Base-by-base conservation (phyloP, 768 basidiomycete genomes). In the Kwoniella sp. region DNA sequence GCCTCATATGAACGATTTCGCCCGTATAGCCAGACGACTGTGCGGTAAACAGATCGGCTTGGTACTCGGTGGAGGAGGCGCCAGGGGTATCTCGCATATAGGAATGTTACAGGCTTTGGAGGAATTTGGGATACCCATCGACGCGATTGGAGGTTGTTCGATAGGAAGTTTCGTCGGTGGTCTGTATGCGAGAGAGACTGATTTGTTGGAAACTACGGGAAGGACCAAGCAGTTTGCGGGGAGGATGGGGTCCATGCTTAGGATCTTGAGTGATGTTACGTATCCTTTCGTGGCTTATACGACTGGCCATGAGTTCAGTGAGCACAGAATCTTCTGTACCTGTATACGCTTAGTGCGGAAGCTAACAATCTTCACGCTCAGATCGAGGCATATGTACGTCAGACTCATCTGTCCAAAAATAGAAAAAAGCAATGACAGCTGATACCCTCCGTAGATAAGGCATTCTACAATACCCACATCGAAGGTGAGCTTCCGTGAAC, bases 61-160 rank as follows among this genome's bases (percentile, higher is more conserved):
- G 48, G 93, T 98, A 7, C 85, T 99, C 1, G 96, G 96, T 21
- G 96, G 96, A 6, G 96, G 96, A n/a, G 96, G 96, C 19, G 96
- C 94, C 17, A 85, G 96, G 46, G 96, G 89, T n/a, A 83, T 90
- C 48, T 85, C 88, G 0, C 89, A 90, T 76, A 80, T 90, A 49
- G 96, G 96, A n/a, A 85, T 93, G 65, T 85, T 99, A 59, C 88
- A 90, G 48, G 95, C 94, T 1, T 77, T 98, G 67, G 91, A 93
- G 71, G 96, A 99, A 74, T 88, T 86, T 57, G 88, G 90, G 3
- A 89, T 98, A 57, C 96, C 96, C 0, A 88, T 99, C 55, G 96
- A 99, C 72, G 89, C 93, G 69, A 88, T 97, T 65, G 92, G 88
- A 63, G 92, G 91, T n/a, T 78, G 77, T 55, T 75, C 70, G 73